These are phyloP conservation scores for Sphaceloma murrayae DNA, from an alignment of 2,329 filamentous ascomycete species.

Conservation along the genomic window DNA sequence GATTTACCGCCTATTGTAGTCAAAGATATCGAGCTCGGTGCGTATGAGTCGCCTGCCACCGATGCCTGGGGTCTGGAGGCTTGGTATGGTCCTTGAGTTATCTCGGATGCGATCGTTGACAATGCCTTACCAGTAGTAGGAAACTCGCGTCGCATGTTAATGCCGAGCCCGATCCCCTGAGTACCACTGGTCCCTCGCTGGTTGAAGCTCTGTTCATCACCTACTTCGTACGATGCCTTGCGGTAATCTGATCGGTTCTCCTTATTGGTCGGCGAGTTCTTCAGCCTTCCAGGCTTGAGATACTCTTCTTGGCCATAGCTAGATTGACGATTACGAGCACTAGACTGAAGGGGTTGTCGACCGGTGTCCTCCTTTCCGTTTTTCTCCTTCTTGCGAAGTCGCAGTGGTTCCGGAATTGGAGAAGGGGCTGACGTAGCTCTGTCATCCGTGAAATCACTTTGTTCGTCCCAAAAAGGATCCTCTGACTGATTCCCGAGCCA, in stretches of 20 bases:
- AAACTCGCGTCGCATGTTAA: constrained; percentile 27
- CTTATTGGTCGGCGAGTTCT: constrained; percentile 12
- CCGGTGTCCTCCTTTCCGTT: constrained; percentile 19
- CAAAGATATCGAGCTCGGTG: constrained; percentile 17
- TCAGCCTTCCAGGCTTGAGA: not conserved
- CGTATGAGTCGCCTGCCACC: constrained; percentile 14
- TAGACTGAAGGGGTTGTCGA: constrained; percentile 1
- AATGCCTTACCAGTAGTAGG: constrained; percentile 47
- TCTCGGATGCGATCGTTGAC: constrained; percentile 50
- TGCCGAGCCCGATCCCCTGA: not conserved
- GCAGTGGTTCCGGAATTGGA: constrained; percentile 25
- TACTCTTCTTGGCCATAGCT: constrained; percentile 14
- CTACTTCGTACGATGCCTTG: constrained; percentile 13
- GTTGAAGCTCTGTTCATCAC: constrained; percentile 24
- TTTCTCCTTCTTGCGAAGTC: no score
- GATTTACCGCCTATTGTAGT: constrained; percentile 22
- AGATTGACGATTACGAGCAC: constrained; percentile 5
- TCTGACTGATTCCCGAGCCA: constrained; percentile 40
- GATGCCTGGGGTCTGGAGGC: constrained; percentile 17
- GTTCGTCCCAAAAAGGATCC: constrained; percentile 26
- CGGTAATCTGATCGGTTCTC: constrained; percentile 11
- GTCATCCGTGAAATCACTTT: not conserved
- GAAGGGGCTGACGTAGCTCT: constrained; percentile 21
- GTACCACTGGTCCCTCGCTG: constrained; percentile 24
- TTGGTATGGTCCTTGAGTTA: constrained; percentile 38